Evolutionary conservation across 768 basidiomycete genomes (phyloP), one percentile per base, ranked within the genome.

Genomic region (Lentinula guzmanii): DNA sequence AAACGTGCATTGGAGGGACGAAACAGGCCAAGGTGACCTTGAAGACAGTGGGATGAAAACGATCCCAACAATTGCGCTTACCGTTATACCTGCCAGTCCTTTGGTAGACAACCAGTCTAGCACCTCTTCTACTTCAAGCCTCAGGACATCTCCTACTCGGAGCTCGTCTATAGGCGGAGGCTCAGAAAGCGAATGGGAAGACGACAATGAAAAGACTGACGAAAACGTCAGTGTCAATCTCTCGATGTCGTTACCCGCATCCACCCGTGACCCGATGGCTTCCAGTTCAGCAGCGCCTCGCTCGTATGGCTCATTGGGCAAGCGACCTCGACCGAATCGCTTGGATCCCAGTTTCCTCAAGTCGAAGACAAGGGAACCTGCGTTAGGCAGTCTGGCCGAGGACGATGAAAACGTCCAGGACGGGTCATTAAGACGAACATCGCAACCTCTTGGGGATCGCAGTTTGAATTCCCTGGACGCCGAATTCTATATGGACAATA

Each of bases 111-210:
- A 66, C 37, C 66, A 65, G n/a, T 64, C 61, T 39, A 59, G 57
- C 3, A 64, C 64, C 39, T 63, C 67, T 4, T 73, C 71, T 45
- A 62, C 69, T 39, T 62, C 66, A 2, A 61, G 68, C 35, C 66
- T 67, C 39, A 68, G 67, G 15, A 63, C 70, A 24, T 70, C 76
- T 41, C 72, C 77, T 42, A 65, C 77, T 13, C 71, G 85, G 61
- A 78, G 72, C 60, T 70, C 74, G 37, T 86, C 86, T 3, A 71
- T 81, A 3, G 58, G 46, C 24, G 81, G 85, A 51, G 80, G 85
- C 5, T 91, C 89, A 5, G 91, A 93, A 66, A 91, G 88, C 70
- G 91, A 94, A 61, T 93, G 92, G 91, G 91, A 93, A 72, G 91
- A 93, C 68, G 92, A 93, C 67, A 84, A 86, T 66, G 91, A 93